phyloP scores from a whole-genome alignment of 352 stramenopile genomes.

The Nothophytophthora sp. region DNA sequence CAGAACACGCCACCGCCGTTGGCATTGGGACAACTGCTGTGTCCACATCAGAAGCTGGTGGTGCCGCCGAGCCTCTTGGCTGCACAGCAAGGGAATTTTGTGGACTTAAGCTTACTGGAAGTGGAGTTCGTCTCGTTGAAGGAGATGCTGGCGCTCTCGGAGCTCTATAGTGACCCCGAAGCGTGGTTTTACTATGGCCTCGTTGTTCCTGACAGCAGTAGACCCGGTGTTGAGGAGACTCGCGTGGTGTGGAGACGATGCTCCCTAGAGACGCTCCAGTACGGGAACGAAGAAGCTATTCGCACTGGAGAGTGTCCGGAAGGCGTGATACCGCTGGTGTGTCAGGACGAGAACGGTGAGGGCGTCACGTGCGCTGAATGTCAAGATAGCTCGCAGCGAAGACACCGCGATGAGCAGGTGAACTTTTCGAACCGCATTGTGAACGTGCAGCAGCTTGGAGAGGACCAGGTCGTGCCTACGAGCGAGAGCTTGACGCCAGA shows the following conservation, averaged over 20 bases:
- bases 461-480: conserved; percentile 54
- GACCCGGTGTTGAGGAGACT: conserved; percentile 10
- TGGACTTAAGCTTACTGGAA: conserved; percentile 46
- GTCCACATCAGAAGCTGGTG: conserved; percentile 56
- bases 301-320: conserved; percentile 20
- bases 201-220: conserved; percentile 14
- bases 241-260: conserved; percentile 49
- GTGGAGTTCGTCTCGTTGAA: conserved; percentile 63
- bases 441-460: conserved; percentile 56
- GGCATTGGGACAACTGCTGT: conserved; percentile 36
- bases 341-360: conserved; percentile 27
- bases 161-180: conserved; percentile 58
- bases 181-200: conserved; percentile 52
- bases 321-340: conserved; percentile 25
- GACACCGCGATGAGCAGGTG: conserved; percentile 46
- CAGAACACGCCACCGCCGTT: conserved; percentile 33
- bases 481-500: conserved; percentile 44
- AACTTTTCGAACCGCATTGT: conserved; percentile 72
- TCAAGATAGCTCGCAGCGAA: conserved; percentile 38
- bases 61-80: conserved; percentile 46
- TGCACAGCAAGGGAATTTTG: conserved; percentile 37
- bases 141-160: conserved; percentile 56
- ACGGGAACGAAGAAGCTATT: conserved; percentile 22
- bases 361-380: conserved; percentile 51
- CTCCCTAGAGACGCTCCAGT: conserved; percentile 36